Percentiles rank a stretch among this genome's conserved stretches.
These are phyloP conservation scores for Penicillium verhagenii DNA, from an alignment of 495 filamentous ascomycete species.

Conservation along the genomic window DNA sequence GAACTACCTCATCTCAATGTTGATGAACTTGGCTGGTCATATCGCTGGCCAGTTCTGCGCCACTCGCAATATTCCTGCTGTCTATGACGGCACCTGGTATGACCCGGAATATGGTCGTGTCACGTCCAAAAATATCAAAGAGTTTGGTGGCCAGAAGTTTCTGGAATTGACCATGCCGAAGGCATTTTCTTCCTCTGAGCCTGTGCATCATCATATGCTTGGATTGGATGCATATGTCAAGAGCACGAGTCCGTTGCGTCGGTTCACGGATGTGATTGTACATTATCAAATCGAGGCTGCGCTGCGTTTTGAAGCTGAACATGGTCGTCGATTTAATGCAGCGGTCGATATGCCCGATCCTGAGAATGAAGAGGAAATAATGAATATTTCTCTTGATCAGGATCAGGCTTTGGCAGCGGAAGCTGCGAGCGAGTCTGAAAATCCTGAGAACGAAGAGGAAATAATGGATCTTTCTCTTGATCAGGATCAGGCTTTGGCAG, in stretches of 20 bases:
- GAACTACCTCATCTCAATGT: constrained; percentile 50
- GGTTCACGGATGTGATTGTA: constrained; percentile 77
- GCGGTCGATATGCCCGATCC: constrained; percentile 10
- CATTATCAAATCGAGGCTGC: constrained; percentile 93
- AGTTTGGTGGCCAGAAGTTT: constrained; percentile 33
- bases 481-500: not conserved
- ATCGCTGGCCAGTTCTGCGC: constrained; percentile 71
- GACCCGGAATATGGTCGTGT: constrained; percentile 52
- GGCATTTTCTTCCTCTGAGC: constrained; percentile 46
- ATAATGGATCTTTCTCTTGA: too few species aligned
- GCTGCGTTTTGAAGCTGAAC: constrained; percentile 63
- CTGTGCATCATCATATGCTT: constrained; percentile 57
- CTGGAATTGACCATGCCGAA: constrained; percentile 44
- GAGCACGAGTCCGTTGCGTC: constrained; percentile 80
- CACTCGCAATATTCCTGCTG: constrained; percentile 71
- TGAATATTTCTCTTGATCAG: not conserved
- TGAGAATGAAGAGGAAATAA: not conserved
- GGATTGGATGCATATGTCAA: constrained; percentile 73
- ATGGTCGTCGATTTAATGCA: constrained; percentile 52
- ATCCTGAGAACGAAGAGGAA: not conserved
- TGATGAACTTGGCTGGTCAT: constrained; percentile 80
- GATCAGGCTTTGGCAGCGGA: not conserved
- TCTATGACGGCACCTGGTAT: constrained; percentile 69
- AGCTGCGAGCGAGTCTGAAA: constrained; percentile 18
- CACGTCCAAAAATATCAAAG: constrained; percentile 34